Percentiles rank a stretch among this genome's conserved stretches.
phyloP scores from a whole-genome alignment of 441 rosid species.

The Isatis lusitanica region DNA sequence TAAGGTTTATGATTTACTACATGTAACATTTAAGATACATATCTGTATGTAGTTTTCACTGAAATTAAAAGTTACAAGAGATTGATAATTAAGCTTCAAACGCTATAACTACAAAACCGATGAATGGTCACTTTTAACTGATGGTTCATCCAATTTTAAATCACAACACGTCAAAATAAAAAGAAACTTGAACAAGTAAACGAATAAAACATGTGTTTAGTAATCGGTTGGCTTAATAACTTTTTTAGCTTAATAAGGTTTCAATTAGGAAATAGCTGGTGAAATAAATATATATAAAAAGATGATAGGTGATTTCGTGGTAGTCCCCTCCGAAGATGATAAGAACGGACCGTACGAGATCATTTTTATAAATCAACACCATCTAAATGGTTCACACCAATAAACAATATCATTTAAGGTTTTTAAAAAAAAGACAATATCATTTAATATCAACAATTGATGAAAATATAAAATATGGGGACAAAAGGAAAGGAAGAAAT shows the following conservation, averaged over 20 bases:
- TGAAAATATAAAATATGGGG: neutral
- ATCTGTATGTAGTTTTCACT: neutral
- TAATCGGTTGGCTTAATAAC: neutral
- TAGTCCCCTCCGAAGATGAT: neutral
- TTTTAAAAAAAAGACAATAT: neutral
- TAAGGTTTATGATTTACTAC: neutral
- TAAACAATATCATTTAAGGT: neutral
- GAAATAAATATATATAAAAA: neutral
- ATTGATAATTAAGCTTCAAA: neutral
- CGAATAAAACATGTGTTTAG: neutral
- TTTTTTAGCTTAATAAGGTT: neutral
- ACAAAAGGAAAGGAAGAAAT: neutral
- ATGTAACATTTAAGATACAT: neutral
- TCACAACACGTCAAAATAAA: neutral
- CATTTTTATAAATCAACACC: neutral
- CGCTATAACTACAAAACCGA: neutral
- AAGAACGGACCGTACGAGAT: neutral
- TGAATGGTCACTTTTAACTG: neutral
- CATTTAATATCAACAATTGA: neutral
- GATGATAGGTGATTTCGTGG: neutral
- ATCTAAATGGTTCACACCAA: neutral
- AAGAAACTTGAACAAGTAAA: neutral
- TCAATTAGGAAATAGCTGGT: neutral
- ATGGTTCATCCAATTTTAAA: neutral
- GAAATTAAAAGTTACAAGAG: neutral